Percentiles rank a stretch among this genome's conserved stretches.
Conservation (phyloP, 306 rosid genomes). For the Vigna angularis region DNA sequence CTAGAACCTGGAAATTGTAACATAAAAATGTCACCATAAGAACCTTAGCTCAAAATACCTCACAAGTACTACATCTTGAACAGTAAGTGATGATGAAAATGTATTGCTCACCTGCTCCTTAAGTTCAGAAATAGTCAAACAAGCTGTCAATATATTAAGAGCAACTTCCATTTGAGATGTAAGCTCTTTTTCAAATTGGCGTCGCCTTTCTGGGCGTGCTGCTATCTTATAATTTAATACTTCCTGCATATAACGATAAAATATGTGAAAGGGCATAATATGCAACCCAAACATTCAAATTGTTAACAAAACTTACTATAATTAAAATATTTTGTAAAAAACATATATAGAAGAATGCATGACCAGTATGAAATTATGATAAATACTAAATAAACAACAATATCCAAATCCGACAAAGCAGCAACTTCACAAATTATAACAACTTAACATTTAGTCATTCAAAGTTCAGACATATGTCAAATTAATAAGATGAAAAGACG, state of each 20-base stretch:
- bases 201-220: constrained; percentile 98
- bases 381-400: constrained; percentile 10
- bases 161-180: constrained; percentile 93
- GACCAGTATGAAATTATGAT: neutral
- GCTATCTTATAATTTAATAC: constrained; percentile 94
- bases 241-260: constrained; percentile 69
- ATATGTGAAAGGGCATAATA: constrained; percentile 34
- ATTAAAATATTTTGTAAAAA: constrained; percentile 34
- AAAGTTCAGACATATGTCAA: constrained; percentile 26
- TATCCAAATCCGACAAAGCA: constrained; percentile 29
- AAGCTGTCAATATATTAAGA: constrained; percentile 88
- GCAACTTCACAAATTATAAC: constrained; percentile 27
- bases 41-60: constrained; percentile 28
- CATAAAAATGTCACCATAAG: constrained; percentile 41
- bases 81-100: constrained; percentile 23
- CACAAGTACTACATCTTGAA: constrained; percentile 35
- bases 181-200: constrained; percentile 97
- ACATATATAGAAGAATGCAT: constrained; percentile 1
- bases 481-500: constrained; percentile 31
- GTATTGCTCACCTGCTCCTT: constrained; percentile 84
- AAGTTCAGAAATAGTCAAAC: constrained; percentile 88
- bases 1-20: constrained; percentile 81
- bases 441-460: constrained; percentile 24
- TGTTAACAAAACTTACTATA: constrained; percentile 31
- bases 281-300: constrained; percentile 38